Conservation (phyloP, 2,329 filamentous ascomycete genomes). For the Ophidiomyces ophidiicola region DNA sequence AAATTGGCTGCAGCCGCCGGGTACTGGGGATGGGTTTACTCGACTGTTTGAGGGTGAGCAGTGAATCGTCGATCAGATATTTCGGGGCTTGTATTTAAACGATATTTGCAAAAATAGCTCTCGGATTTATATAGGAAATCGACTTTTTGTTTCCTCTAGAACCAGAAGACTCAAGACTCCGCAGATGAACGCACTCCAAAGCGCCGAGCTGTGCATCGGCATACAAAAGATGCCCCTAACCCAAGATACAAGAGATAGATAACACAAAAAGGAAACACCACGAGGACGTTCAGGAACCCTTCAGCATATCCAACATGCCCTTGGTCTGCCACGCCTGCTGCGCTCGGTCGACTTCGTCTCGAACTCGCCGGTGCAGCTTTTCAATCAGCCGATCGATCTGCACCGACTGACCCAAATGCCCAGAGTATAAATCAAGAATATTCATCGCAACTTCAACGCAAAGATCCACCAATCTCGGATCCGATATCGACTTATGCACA, state of each 20-base stretch:
- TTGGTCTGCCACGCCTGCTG: constrained; percentile 69
- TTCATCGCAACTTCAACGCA: constrained; percentile 74
- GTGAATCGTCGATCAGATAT: no score
- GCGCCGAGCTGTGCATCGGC: constrained; percentile 1
- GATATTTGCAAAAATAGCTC: no score
- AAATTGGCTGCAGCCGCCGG: constrained; percentile 88
- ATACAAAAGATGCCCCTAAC: neutral
- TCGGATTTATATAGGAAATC: neutral
- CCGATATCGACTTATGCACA: constrained; percentile 66
- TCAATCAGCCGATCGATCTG: constrained; percentile 61
- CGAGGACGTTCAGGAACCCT: constrained; percentile 11
- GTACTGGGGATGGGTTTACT: constrained; percentile 65
- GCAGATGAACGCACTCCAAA: neutral
- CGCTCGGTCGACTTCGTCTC: constrained; percentile 66
- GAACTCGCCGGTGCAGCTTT: constrained; percentile 57
- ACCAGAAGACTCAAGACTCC: neutral
- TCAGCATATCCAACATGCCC: constrained; percentile 77
- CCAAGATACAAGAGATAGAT: neutral
- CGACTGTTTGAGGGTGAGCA: constrained; percentile 38
- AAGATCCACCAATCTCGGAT: constrained; percentile 68
- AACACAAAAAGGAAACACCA: neutral
- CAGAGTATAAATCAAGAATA: constrained; percentile 75
- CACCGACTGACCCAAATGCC: constrained; percentile 60
- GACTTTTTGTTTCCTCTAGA: neutral
- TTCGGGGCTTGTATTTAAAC: no score